Evolutionary conservation across 345 rosid species (phyloP).

Genomic region (Aquilaria malaccensis): DNA sequence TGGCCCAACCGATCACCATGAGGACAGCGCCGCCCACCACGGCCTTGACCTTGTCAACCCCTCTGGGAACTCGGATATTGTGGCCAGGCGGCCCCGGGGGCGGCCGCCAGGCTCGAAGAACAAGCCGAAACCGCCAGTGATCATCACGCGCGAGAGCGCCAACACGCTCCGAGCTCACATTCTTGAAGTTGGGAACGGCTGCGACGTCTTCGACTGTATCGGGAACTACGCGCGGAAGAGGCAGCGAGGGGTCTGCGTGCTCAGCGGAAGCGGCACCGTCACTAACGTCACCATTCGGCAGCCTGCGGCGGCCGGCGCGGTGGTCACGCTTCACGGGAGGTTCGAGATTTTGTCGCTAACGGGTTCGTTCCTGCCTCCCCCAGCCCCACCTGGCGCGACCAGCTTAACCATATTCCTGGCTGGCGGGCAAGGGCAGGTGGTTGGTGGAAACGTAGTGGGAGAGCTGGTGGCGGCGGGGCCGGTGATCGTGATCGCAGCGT

Average conservation of each 20-base stretch:
- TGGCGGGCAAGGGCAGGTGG: slow-evolving; percentile 91
- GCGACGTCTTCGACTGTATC: slow-evolving; percentile 85
- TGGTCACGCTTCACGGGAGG: slow-evolving; percentile 77
- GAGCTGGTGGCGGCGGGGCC: slow-evolving; percentile 92
- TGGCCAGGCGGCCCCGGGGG: slow-evolving; percentile 73
- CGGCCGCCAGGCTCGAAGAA: slow-evolving; percentile 94
- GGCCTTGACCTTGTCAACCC: slow-evolving; percentile 44
- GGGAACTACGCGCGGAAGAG: slow-evolving; percentile 83
- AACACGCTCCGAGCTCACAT: slow-evolving; percentile 96
- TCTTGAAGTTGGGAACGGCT: slow-evolving; percentile 83
- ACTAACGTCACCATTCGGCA: slow-evolving; percentile 88
- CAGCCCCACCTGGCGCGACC: slow-evolving; percentile 95
- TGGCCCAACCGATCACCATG: slow-evolving; percentile 15
- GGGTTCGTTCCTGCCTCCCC: slow-evolving; percentile 91
- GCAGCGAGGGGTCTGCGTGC: slow-evolving; percentile 86
- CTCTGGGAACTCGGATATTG: slow-evolving; percentile 30
- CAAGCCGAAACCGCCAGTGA: slow-evolving; percentile 85
- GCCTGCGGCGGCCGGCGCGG: slow-evolving; percentile 74
- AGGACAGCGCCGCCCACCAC: slow-evolving; percentile 31
- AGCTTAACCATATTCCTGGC: slow-evolving; percentile 78
- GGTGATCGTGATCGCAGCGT: slow-evolving; percentile 84
- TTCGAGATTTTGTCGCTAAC: slow-evolving; percentile 89
- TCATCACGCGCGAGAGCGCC: slow-evolving; percentile 94
- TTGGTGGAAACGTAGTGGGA: slow-evolving; percentile 93
- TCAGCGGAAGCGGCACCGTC: slow-evolving; percentile 85